Conservation (phyloP, 257 asterid species). For the Agastache rugosa region DNA sequence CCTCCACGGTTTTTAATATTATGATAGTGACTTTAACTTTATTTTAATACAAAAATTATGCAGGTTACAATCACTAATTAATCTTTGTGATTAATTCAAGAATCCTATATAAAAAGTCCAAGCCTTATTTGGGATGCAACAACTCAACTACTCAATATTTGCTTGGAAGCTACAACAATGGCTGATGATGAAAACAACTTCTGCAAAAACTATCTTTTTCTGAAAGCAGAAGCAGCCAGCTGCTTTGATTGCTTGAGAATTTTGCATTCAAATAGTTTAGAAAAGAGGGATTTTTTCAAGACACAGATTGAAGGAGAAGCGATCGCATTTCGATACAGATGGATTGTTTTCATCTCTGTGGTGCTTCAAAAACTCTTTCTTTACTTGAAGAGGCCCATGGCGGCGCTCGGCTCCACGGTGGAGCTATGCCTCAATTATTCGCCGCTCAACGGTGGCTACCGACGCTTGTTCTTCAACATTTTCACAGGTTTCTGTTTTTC, state of each 20-base stretch:
- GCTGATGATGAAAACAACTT: slow-evolving; percentile 37
- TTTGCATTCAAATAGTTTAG: slow-evolving; percentile 47
- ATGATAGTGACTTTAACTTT: slow-evolving; percentile 7
- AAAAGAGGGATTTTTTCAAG: slow-evolving; percentile 42
- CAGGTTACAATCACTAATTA: too few relatives aligned
- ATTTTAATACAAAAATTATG: background rate
- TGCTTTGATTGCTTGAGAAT: slow-evolving; percentile 49
- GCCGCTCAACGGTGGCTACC: slow-evolving; percentile 58
- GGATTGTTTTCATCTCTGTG: slow-evolving; percentile 66
- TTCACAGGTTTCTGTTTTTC: slow-evolving; percentile 43
- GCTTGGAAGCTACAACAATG: slow-evolving; percentile 42
- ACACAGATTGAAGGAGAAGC: slow-evolving; percentile 25
- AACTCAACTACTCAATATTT: slow-evolving; percentile 22
- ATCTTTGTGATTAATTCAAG: background rate
- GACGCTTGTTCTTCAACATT: slow-evolving; percentile 46
- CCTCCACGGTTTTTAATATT: background rate
- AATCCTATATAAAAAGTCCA: background rate
- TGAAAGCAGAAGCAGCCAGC: slow-evolving; percentile 56
- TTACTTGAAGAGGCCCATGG: slow-evolving; percentile 51
- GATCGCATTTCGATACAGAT: slow-evolving; percentile 46
- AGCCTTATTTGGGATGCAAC: background rate
- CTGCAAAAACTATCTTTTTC: slow-evolving; percentile 44
- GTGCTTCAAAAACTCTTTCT: slow-evolving; percentile 49
- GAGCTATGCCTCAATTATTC: slow-evolving; percentile 59
- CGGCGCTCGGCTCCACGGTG: slow-evolving; percentile 41